Base-by-base conservation (phyloP, 2,329 filamentous ascomycete species). In the Apiospora marii region DNA sequence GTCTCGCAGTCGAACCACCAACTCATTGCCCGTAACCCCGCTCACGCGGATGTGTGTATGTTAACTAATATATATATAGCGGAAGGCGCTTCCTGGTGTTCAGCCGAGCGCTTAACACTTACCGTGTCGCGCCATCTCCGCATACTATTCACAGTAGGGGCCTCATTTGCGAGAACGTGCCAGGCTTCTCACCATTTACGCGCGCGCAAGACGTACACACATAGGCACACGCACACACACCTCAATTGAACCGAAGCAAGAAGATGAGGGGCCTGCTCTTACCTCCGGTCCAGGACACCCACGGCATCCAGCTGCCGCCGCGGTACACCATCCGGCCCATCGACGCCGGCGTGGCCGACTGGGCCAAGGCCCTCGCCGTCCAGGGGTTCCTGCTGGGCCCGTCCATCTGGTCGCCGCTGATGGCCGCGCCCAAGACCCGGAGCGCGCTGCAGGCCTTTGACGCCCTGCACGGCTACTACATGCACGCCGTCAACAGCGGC, bases 401-500 rank as follows among this genome's bases (percentile, higher is more conserved):
- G 51, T 72, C 71, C 34, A 70, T 72, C 34, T 72, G 71, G 71
- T 3, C 51, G 37, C 71, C 71, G 12, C n/a, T 72, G 41, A 70
- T 70, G 27, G 51, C 34, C 1, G 68, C 69, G 53, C 71, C 71
- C 24, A 72, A 72, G 34, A 64, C 67, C 30, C 68, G 70, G 58
- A 72, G 43, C 16, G 49, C 67, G 16, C 53, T 72, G 51, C 22
- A 44, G 22, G 24, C n/a, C 12, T 70, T 70, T 22, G n/a, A 58
- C 34, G n/a, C 30, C 3, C 51, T 72, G 43, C 19, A 67, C 14
- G 8, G 27, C 19, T 72, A 67, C 53, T 70, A 72, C 37, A 41
- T 27, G 16, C 44, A 67, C 30, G 41, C 53, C 24, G 49, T 77
- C 30, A 71, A 74, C 48, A 78, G 75, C 53, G 76, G 75, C n/a